A percentile compares a stretch with the other conserved stretches of the same genome.
Conservation (phyloP, 768 basidiomycete species). For the Mycena vitilis region DNA sequence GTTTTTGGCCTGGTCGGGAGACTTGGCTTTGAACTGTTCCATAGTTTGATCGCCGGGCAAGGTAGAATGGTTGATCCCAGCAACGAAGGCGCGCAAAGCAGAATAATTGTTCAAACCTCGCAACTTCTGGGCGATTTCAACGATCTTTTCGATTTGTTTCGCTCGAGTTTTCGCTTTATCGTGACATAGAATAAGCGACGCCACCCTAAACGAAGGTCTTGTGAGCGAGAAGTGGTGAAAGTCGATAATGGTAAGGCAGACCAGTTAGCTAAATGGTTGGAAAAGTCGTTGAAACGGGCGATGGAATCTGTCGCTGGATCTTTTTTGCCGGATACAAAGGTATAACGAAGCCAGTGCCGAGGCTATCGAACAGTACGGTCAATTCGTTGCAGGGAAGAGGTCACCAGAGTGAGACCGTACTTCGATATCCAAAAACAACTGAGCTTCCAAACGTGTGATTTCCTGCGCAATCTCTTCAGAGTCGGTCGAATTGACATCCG, state of each 20-base stretch:
- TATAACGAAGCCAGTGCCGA: slow-evolving; percentile 88
- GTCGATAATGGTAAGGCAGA: slow-evolving; percentile 46
- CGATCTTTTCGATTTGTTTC: slow-evolving; percentile 88
- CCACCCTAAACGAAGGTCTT: slow-evolving; percentile 70
- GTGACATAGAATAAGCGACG: slow-evolving; percentile 90
- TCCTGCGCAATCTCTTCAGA: slow-evolving; percentile 83
- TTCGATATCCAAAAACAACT: slow-evolving; percentile 79
- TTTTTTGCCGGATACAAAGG: slow-evolving; percentile 75
- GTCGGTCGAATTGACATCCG: slow-evolving; percentile 67
- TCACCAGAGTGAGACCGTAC: slow-evolving; percentile 51
- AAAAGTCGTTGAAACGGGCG: slow-evolving; percentile 76
- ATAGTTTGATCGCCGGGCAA: slow-evolving; percentile 83
- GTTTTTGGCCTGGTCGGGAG: slow-evolving; percentile 78
- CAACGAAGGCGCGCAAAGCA: slow-evolving; percentile 91
- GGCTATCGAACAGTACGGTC: slow-evolving; percentile 61
- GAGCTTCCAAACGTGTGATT: slow-evolving; percentile 81
- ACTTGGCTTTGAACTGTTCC: slow-evolving; percentile 75
- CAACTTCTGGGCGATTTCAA: slow-evolving; percentile 84
- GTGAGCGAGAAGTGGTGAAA: slow-evolving; percentile 8
- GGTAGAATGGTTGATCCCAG: slow-evolving; percentile 88
- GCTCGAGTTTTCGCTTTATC: slow-evolving; percentile 81
- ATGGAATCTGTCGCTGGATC: slow-evolving; percentile 76
- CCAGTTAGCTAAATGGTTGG: slow-evolving; percentile 90
- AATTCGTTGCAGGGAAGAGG: slow-evolving; percentile 11
- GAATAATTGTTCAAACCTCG: slow-evolving; percentile 93